Base-by-base conservation (phyloP, 129 eudicot species). In the Escallonia herrerae region DNA sequence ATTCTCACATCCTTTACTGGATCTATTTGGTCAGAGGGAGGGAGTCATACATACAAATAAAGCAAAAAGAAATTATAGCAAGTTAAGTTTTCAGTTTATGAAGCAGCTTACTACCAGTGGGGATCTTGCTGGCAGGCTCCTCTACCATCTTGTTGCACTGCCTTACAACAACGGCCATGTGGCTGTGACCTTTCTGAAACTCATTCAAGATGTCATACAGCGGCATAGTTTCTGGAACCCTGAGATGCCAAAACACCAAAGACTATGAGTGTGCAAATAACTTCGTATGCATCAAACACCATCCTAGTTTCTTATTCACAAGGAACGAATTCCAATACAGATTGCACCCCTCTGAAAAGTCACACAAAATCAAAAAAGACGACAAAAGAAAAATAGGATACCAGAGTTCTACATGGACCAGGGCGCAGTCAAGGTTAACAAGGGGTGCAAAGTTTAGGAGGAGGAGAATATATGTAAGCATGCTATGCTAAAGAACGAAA, bases 181-280 rank as follows among this genome's bases (percentile, higher is more conserved):
- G 98, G 61, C 98, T 91, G 73, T 85, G 91, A 67, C 98, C 98
- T 74, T 91, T 91, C 75, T 91, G 98, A 64, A 91, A 91, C 69
- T 91, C 98, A 56, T 91, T 88, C 65, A 91, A 65, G 39, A 91
- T 90, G 80, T 90, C 97, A 70, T 90, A 90, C 60, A 91, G 70
- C 12, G 98, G 96, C 81, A 85, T 63, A 8, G 80, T 76, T 65
- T 85, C 98, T 57, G 85, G 79, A 70, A 91, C 98, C 85, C 98
- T 91, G 74, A 22, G 1, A 14, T 57, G 41, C 5, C 15, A 3
- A 9, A 39, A 47, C 22, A 5, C 41, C 13, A 50, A 8, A 40
- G 58, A 72, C 8, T 10, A 39, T 7, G 15, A 66, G 52, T 40
- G 41, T 41, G 12, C 22, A 54, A 7, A 41, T 37, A 41, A 66